phyloP scores from a whole-genome alignment of 352 stramenopile genomes.

The Globisporangium mamillatum region DNA sequence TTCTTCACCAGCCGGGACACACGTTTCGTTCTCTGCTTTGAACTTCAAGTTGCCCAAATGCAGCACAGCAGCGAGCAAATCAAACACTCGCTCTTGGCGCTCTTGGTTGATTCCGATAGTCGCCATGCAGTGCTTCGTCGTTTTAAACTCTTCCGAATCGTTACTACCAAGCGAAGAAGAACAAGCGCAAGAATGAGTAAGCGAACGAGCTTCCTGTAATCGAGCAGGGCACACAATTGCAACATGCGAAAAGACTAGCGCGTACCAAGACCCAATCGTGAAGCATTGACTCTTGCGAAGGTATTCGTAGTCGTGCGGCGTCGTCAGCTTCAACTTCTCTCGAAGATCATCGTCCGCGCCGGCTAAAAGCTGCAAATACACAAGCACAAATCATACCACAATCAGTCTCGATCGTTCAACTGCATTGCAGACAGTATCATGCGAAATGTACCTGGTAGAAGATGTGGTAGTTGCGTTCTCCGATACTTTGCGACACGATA shows the following conservation, averaged over 20 bases:
- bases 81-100: conserved; percentile 82
- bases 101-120: conserved; percentile 86
- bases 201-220: not conserved
- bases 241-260: not conserved
- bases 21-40: conserved; percentile 77
- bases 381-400: conserved; percentile 12
- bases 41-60: conserved; percentile 89
- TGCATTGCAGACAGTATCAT: conserved; percentile 9
- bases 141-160: conserved; percentile 82
- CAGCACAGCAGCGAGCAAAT: conserved; percentile 82
- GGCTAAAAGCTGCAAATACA: conserved; percentile 53
- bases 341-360: conserved; percentile 70
- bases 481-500: conserved; percentile 86
- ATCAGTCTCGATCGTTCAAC: not conserved
- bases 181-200: not conserved
- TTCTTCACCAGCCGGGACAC: conserved; percentile 49
- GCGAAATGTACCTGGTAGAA: conserved; percentile 91
- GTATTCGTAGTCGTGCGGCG: conserved; percentile 85
- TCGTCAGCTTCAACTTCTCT: conserved; percentile 67
- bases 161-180: conserved; percentile 23
- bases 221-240: not conserved
- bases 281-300: conserved; percentile 87
- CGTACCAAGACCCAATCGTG: conserved; percentile 61
- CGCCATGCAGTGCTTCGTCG: conserved; percentile 80
- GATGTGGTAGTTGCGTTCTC: conserved; percentile 97